Evolutionary conservation across 257 asterid genomes (phyloP).

Genomic region (Solanum bulbocastanum): DNA sequence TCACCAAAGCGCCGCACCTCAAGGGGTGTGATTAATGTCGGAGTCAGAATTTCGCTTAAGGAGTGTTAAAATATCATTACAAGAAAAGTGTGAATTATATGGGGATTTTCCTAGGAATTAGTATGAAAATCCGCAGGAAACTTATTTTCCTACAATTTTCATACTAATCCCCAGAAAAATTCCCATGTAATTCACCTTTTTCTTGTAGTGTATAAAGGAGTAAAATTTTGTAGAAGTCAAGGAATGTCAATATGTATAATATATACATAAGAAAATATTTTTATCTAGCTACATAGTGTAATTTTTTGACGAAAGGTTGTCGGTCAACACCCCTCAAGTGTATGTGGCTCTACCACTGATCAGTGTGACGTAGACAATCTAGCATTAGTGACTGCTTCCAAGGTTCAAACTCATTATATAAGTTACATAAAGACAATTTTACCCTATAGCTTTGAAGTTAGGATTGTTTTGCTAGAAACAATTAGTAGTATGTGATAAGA

Average conservation of each 20-base stretch:
- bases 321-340: not conserved
- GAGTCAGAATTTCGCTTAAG: not conserved
- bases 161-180: too few species aligned
- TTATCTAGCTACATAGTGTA: too few species aligned
- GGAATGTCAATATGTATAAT: too few species aligned
- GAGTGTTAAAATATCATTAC: too few species aligned
- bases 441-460: not conserved
- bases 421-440: not conserved
- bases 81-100: too few species aligned
- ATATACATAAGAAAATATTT: too few species aligned
- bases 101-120: too few species aligned
- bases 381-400: fast-evolving
- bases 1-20: not conserved
- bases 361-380: not conserved
- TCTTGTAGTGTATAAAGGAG: too few species aligned
- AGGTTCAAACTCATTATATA: fast-evolving
- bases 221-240: not conserved
- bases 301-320: not conserved
- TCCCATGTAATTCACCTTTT: too few species aligned
- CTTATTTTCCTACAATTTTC: too few species aligned
- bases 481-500: not conserved
- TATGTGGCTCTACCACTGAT: not conserved
- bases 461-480: not conserved
- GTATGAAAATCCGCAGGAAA: too few species aligned
- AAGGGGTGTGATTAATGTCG: not conserved